Base-by-base conservation (phyloP, 805 yeast genomes). In the Saccharomyces jurei region DNA sequence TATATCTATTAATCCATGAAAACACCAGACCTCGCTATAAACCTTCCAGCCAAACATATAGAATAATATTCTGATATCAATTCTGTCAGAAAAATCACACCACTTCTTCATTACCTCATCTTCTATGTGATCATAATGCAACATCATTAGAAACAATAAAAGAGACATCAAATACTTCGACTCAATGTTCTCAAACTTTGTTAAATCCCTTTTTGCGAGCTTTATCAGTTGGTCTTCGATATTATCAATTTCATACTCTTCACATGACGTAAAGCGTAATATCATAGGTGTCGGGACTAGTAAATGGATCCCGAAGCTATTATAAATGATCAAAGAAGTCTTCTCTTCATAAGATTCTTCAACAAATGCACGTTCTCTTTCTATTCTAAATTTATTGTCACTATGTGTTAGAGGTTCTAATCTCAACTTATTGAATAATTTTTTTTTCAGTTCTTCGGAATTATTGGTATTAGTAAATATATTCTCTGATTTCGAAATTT, bases 21-120 rank as follows among this genome's bases (percentile, higher is more conserved):
- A 62, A 14, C 62, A 54, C 71, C 72, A 69, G 3, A 67, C 47
- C 25, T 66, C 67, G 1, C 72, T 72, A 53, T 57, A 63, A 0
- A 64, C 49, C 17, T 60, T 50, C 25, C 65, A 58, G 6, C 57
- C 66, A 14, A 69, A 54, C 21, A 70, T 28, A 41, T 63, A 60
- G 8, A 69, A 53, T 6, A 70, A 49, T 4, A 70, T 48, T 46
- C 70, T 60, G 6, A 67, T 50, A 54, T 70, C 72, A 2, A 66
- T 55, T 1, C n/a, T 32, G 3, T 52, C 53, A 25, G 57, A 44
- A 30, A 41, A 30, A 17, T 41, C 41, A 46, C 62, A 58, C 71
- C 71, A 67, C 21, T 51, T 52, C 14, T 58, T 49, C 14, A 62
- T 46, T 4, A 62, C 29, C 1, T 56, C 44, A 4, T 50, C 56